Evolutionary conservation across 768 basidiomycete genomes (phyloP).

Genomic region (Rhodotorula kratochvilovae): DNA sequence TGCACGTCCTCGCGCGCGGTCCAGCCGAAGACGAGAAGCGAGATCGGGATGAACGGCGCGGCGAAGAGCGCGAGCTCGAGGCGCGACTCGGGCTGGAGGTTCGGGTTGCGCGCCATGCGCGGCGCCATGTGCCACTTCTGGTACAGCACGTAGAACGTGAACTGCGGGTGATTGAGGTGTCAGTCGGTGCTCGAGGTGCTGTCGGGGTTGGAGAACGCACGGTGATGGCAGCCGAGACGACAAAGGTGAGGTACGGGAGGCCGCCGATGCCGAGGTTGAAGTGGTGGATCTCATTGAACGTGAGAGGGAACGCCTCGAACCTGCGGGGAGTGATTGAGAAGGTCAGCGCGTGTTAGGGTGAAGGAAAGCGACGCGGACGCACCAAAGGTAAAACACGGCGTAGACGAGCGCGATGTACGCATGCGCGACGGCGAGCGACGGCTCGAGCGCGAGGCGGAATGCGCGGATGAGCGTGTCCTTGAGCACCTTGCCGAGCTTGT

Average conservation of each 20-base stretch:
- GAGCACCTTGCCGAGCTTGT: background rate
- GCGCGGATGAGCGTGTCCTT: conserved; percentile 42
- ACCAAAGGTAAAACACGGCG: conserved; percentile 24
- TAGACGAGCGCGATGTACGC: conserved; percentile 42
- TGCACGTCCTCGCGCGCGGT: conserved; percentile 34
- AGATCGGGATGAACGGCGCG: conserved; percentile 33
- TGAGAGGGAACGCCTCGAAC: conserved; percentile 47
- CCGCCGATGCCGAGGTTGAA: conserved; percentile 39
- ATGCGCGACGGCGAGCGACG: conserved; percentile 45
- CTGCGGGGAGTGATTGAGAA: background rate
- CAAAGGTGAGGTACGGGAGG: conserved; percentile 43
- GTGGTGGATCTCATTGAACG: conserved; percentile 43
- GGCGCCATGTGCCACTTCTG: conserved; percentile 12
- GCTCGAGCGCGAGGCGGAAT: conserved; percentile 44
- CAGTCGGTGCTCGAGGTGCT: background rate
- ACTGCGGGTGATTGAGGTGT: conserved; percentile 13
- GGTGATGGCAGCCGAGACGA: conserved; percentile 40
- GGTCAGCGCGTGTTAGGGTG: background rate
- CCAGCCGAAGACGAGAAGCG: conserved; percentile 46
- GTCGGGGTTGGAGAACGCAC: background rate
- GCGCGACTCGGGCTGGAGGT: conserved; percentile 23
- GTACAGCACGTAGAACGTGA: conserved; percentile 34
- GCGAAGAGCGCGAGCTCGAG: conserved; percentile 33
- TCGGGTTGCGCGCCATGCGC: background rate
- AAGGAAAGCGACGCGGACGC: background rate